Percentiles rank a stretch among this genome's conserved stretches.
These are phyloP conservation scores for Calamus simplicifolius DNA, from an alignment of 176 grass and related monocot species.

Conservation along the genomic window DNA sequence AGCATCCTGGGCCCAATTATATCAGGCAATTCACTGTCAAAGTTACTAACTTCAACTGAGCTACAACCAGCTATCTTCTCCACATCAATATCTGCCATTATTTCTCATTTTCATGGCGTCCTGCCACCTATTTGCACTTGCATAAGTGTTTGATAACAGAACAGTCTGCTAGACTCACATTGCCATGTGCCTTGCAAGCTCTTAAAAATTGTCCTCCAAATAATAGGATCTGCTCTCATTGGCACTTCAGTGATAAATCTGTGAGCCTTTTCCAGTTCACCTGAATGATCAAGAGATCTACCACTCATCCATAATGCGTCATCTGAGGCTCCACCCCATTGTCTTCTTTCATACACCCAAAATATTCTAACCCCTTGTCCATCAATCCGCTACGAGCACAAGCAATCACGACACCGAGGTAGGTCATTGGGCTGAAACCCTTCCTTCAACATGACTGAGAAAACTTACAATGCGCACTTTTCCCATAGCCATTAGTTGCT, in stretches of 20 bases:
- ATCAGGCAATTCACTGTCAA: background rate
- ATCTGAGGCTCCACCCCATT: conserved; percentile 32
- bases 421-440: conserved; percentile 28
- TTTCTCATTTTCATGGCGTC: conserved; percentile 25
- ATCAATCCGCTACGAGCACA: conserved; percentile 25
- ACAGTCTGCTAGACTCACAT: conserved; percentile 27
- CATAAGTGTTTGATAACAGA: conserved; percentile 34
- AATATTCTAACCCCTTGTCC: conserved; percentile 29
- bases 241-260: conserved; percentile 36
- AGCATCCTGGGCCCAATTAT: too few relatives aligned
- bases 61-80: conserved; percentile 34
- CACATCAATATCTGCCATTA: conserved; percentile 21
- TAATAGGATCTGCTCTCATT: conserved; percentile 23
- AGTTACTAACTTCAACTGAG: conserved; percentile 8
- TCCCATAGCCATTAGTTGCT: conserved; percentile 30
- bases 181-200: conserved; percentile 25
- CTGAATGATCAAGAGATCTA: conserved; percentile 34
- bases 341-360: conserved; percentile 33
- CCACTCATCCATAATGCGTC: conserved; percentile 43
- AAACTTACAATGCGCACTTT: conserved; percentile 22
- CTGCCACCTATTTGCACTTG: conserved; percentile 29
- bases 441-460: conserved; percentile 28
- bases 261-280: conserved; percentile 24
- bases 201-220: conserved; percentile 46
- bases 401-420: conserved; percentile 34